phyloP scores from a whole-genome alignment of 306 rosid species.

The Vachellia collinsii region DNA sequence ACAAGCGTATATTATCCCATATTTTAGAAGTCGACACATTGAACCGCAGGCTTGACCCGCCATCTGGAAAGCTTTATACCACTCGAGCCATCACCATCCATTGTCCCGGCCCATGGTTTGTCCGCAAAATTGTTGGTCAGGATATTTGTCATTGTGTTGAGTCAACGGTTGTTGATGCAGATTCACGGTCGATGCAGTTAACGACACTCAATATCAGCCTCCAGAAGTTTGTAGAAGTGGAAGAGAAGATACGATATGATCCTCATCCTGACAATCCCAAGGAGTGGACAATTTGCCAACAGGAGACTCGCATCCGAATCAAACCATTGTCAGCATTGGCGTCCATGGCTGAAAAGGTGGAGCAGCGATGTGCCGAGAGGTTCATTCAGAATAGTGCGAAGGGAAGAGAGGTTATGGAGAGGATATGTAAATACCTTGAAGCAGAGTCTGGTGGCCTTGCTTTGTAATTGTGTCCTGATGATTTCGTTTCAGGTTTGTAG shows the following conservation, averaged over 20 bases:
- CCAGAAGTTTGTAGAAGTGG: conserved; percentile 67
- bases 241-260: conserved; percentile 76
- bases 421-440: conserved; percentile 76
- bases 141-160: conserved; percentile 86
- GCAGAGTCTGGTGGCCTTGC: conserved; percentile 60
- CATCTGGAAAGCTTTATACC: conserved; percentile 68
- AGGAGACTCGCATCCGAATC: conserved; percentile 72
- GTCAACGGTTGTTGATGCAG: conserved; percentile 67
- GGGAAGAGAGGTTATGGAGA: conserved; percentile 89
- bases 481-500: conserved; percentile 16
- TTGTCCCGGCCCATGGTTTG: conserved; percentile 80
- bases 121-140: conserved; percentile 66
- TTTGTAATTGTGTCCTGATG: conserved; percentile 32
- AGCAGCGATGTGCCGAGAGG: conserved; percentile 77
- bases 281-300: conserved; percentile 63
- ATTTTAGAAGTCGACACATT: conserved; percentile 85
- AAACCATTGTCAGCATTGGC: conserved; percentile 88
- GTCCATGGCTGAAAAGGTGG: conserved; percentile 82
- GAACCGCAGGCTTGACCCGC: conserved; percentile 57
- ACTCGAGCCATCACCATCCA: conserved; percentile 77
- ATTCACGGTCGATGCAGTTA: conserved; percentile 62
- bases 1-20: conserved; percentile 67
- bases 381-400: conserved; percentile 70
- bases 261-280: conserved; percentile 64
- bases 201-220: conserved; percentile 66